These are phyloP conservation scores for Allium cepa DNA, from an alignment of 106 monocot genomes.

Conservation along the genomic window DNA sequence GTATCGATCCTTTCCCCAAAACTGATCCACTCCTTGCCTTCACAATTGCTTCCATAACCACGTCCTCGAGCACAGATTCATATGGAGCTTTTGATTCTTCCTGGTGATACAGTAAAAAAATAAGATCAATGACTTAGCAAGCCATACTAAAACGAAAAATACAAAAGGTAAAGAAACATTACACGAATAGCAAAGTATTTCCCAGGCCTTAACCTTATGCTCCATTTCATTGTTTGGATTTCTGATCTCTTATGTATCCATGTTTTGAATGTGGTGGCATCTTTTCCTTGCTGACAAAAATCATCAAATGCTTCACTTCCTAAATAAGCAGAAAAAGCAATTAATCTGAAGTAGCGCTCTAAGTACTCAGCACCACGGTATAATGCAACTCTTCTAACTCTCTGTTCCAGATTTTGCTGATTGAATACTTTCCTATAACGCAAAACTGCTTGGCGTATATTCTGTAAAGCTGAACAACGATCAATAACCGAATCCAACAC, in stretches of 20 bases:
- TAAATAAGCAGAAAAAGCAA: constrained; percentile 89
- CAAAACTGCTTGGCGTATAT: constrained; percentile 91
- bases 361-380: constrained; percentile 95
- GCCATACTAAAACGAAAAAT: constrained; percentile 19
- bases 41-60: constrained; percentile 81
- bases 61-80: constrained; percentile 62
- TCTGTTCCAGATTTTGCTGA: constrained; percentile 84
- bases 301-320: constrained; percentile 86
- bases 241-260: constrained; percentile 91
- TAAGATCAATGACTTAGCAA: not conserved
- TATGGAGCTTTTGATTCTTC: constrained; percentile 34
- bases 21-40: constrained; percentile 91
- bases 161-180: constrained; percentile 18
- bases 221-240: constrained; percentile 96
- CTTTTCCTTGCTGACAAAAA: constrained; percentile 80
- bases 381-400: constrained; percentile 86
- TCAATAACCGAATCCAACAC: constrained; percentile 85
- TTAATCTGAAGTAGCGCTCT: constrained; percentile 89
- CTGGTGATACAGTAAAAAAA: constrained; percentile 12
- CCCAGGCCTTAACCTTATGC: constrained; percentile 87
- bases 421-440: constrained; percentile 85
- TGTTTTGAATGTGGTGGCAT: constrained; percentile 65
- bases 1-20: constrained; percentile 88
- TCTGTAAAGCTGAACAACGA: constrained; percentile 90
- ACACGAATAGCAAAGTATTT: constrained; percentile 77